A percentile compares a stretch with the other conserved stretches of the same genome.
These are phyloP conservation scores for Poterioochromonas sp. DNA, from an alignment of 352 stramenopile genomes.

Conservation along the genomic window DNA sequence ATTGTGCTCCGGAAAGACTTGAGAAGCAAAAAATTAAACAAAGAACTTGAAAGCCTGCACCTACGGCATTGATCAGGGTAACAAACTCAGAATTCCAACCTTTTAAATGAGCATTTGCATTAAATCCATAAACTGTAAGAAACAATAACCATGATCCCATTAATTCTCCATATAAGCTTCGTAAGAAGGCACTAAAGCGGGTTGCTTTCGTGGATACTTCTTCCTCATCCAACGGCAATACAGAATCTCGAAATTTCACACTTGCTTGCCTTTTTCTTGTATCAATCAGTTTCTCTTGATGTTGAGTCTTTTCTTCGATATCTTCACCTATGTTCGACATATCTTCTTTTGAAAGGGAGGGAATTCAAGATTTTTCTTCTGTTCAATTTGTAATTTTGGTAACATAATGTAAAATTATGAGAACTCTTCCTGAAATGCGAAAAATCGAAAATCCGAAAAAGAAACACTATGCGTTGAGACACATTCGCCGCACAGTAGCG, in stretches of 20 bases:
- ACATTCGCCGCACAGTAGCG: too few species aligned
- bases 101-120: neutral
- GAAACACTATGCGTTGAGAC: too few species aligned
- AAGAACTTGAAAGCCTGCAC: constrained; percentile 28
- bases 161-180: neutral
- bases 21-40: constrained; percentile 37
- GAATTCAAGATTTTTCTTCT: neutral
- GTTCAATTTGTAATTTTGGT: too few species aligned
- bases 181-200: neutral
- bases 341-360: neutral
- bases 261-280: too few species aligned
- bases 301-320: neutral
- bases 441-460: too few species aligned
- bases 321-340: neutral
- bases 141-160: neutral
- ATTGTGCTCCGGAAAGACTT: constrained; percentile 38
- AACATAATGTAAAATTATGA: too few species aligned
- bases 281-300: neutral
- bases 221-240: too few species aligned
- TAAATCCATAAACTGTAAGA: neutral
- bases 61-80: neutral
- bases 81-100: neutral
- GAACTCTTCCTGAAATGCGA: too few species aligned
- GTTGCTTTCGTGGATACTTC: neutral
- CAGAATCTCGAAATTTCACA: too few species aligned